These are phyloP conservation scores for Diutina scorzettiae DNA, from an alignment of 1,139 yeast genomes.

Conservation along the genomic window DNA sequence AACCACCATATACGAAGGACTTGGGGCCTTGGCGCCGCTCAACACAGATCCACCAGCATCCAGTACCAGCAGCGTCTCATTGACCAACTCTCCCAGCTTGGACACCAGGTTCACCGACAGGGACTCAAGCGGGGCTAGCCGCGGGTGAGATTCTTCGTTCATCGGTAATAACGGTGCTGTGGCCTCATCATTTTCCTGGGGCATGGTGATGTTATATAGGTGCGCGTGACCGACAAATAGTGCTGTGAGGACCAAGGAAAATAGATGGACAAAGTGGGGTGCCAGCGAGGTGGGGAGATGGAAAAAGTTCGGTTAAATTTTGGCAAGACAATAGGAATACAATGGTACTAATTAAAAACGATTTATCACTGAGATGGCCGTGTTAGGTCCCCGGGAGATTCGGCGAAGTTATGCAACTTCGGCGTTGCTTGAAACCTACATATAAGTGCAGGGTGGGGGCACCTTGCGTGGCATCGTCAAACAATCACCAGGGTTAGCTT, in stretches of 20 bases:
- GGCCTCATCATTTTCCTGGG: background rate
- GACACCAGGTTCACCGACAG: background rate
- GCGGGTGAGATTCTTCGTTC: background rate
- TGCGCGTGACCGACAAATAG: background rate
- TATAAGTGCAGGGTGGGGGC: background rate
- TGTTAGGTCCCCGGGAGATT: background rate
- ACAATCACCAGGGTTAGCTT: too few relatives aligned
- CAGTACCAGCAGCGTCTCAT: background rate
- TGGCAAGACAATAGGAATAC: background rate
- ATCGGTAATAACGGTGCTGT: background rate
- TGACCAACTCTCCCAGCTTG: background rate
- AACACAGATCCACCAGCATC: background rate
- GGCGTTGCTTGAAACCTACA: background rate
- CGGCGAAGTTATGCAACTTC: background rate
- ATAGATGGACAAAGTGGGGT: background rate
- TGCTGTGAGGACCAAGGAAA: too few relatives aligned
- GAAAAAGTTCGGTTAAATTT: background rate
- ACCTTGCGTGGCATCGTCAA: too few relatives aligned
- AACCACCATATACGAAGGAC: constrained; percentile 1
- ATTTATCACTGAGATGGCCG: too few relatives aligned
- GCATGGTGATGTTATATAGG: background rate
- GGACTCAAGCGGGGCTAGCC: background rate
- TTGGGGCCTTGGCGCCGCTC: background rate
- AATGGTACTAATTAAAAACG: background rate
- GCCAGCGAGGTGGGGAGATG: background rate